Conservation (phyloP, 108 stramenopile genomes). For the Craspedostauros australis region DNA sequence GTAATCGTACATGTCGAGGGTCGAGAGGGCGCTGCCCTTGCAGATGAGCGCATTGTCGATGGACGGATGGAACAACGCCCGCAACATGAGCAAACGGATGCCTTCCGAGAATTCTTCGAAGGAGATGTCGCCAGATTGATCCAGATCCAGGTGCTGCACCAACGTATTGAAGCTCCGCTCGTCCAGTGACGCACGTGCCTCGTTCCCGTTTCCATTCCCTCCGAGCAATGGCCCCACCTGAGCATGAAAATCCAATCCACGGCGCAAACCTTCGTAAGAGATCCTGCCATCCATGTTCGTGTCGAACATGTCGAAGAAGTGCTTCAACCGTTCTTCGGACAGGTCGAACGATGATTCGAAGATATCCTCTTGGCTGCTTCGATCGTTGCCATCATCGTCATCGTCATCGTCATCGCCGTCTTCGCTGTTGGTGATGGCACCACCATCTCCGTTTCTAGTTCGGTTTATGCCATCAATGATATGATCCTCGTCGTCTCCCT, state of each 20-base stretch:
- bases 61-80: conserved; percentile 5
- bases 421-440: too few species aligned
- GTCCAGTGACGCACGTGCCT: background rate
- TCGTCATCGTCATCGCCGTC: too few species aligned
- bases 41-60: too few species aligned
- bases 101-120: conserved; percentile 33
- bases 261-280: conserved; percentile 11
- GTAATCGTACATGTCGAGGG: conserved; percentile 9
- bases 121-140: conserved; percentile 28
- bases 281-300: conserved; percentile 7
- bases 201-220: too few species aligned
- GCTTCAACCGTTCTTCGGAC: conserved; percentile 20
- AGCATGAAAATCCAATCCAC: conserved; percentile 3
- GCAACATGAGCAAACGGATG: conserved; percentile 16
- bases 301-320: conserved; percentile 12
- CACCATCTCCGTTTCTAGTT: too few species aligned
- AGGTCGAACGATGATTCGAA: conserved; percentile 16
- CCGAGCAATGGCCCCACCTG: background rate
- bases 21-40: background rate
- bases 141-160: conserved; percentile 21
- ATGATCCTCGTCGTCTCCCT: too few species aligned
- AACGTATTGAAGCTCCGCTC: conserved; percentile 10
- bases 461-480: too few species aligned
- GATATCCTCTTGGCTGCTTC: too few species aligned
- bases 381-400: too few species aligned